Evolutionary conservation across 1,139 yeast genomes (phyloP).

Genomic region (Taphrina deformans): DNA sequence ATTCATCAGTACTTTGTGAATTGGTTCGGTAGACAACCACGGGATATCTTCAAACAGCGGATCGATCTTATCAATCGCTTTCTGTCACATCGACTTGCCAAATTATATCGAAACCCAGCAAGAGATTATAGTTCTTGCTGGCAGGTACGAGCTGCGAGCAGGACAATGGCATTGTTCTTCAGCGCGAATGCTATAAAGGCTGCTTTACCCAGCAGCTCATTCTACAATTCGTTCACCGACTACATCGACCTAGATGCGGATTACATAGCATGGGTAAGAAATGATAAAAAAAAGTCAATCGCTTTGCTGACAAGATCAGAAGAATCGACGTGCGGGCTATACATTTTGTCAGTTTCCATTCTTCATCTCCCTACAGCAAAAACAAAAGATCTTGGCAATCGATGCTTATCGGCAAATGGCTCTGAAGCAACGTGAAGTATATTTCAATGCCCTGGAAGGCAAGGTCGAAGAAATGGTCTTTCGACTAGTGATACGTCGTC

Average conservation of each 20-base stretch:
- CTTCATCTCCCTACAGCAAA: slow-evolving; percentile 74
- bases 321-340: slow-evolving; percentile 42
- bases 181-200: slow-evolving; percentile 52
- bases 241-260: slow-evolving; percentile 73
- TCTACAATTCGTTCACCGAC: slow-evolving; percentile 81
- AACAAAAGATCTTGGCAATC: slow-evolving; percentile 74
- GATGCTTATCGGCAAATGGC: slow-evolving; percentile 85
- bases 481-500: slow-evolving; percentile 66
- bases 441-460: slow-evolving; percentile 68
- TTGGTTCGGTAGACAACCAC: slow-evolving; percentile 57
- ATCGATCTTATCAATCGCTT: slow-evolving; percentile 48
- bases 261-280: slow-evolving; percentile 67
- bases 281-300: too few relatives aligned
- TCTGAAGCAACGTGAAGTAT: slow-evolving; percentile 84
- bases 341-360: slow-evolving; percentile 80
- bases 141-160: slow-evolving; percentile 70
- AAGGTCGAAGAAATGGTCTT: slow-evolving; percentile 66
- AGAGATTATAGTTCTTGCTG: slow-evolving; percentile 68
- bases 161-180: slow-evolving; percentile 56
- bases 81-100: slow-evolving; percentile 46
- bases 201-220: slow-evolving; percentile 53
- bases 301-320: too few relatives aligned
- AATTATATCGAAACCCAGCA: slow-evolving; percentile 24
- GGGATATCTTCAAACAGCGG: slow-evolving; percentile 47
- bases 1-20: slow-evolving; percentile 54